phyloP scores from a whole-genome alignment of 805 yeast genomes.

The Ogataea neopini region DNA sequence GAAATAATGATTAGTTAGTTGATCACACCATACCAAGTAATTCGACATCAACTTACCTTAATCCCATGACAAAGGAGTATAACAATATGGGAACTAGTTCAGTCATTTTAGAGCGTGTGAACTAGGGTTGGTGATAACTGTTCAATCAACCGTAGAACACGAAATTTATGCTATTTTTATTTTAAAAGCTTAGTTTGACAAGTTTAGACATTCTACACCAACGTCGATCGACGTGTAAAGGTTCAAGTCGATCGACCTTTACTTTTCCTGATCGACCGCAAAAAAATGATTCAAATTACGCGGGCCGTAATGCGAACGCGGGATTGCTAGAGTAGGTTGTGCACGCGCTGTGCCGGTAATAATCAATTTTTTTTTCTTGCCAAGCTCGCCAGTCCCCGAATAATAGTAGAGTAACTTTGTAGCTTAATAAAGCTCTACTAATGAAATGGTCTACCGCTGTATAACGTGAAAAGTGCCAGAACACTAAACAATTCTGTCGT shows the following conservation, averaged over 20 bases:
- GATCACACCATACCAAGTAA: background rate
- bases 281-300: background rate
- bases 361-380: background rate
- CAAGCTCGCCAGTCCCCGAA: background rate
- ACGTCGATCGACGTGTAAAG: background rate
- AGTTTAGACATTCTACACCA: background rate
- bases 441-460: too few species aligned
- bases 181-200: background rate
- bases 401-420: too few species aligned
- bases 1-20: background rate
- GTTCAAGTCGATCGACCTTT: background rate
- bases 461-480: too few species aligned
- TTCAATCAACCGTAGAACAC: too few species aligned
- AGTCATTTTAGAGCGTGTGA: constrained; percentile 21
- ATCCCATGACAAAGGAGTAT: constrained; percentile 26
- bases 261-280: background rate
- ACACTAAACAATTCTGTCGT: too few species aligned
- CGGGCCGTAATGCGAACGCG: background rate
- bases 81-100: constrained; percentile 18
- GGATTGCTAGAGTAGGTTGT: background rate
- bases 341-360: background rate
- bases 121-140: too few species aligned
- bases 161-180: background rate
- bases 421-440: too few species aligned
- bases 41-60: constrained; percentile 16